These are phyloP conservation scores for Xerocomellus chrysenteron DNA, from an alignment of 768 basidiomycete genomes.

Conservation along the genomic window DNA sequence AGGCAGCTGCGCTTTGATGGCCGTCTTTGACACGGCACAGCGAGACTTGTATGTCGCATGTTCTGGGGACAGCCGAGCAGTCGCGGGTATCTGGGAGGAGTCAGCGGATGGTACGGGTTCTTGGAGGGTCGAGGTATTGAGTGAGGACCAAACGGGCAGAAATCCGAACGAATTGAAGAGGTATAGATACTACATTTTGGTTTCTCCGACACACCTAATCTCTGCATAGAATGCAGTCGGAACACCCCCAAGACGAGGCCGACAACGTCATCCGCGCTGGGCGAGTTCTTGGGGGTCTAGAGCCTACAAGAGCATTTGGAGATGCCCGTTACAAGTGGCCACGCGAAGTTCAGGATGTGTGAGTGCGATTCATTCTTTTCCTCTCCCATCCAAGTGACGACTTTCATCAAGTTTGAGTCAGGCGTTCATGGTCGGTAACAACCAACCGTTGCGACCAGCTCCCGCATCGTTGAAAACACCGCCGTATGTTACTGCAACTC, in stretches of 20 bases:
- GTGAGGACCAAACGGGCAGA: constrained; percentile 94
- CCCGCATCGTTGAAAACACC: constrained; percentile 76
- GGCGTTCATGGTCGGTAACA: constrained; percentile 66
- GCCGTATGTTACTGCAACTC: constrained; percentile 86
- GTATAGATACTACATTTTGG: constrained; percentile 40
- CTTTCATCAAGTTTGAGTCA: constrained; percentile 48
- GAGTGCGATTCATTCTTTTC: constrained; percentile 24
- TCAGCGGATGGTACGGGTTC: constrained; percentile 60
- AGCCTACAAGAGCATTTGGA: constrained; percentile 85
- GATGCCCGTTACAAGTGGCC: constrained; percentile 92
- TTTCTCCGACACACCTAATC: constrained; percentile 1
- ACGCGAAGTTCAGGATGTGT: constrained; percentile 69
- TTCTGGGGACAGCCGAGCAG: constrained; percentile 92
- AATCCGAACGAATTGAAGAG: constrained; percentile 82
- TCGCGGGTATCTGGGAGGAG: constrained; percentile 89
- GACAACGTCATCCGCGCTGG: constrained; percentile 73
- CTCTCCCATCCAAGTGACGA: not conserved
- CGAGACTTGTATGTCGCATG: constrained; percentile 86
- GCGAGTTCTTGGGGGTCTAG: constrained; percentile 83
- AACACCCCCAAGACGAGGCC: constrained; percentile 79
- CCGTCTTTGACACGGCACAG: constrained; percentile 81
- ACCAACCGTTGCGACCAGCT: constrained; percentile 54
- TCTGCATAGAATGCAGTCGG: constrained; percentile 62
- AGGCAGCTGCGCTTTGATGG: constrained; percentile 91
- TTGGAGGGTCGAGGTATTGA: constrained; percentile 94